Base-by-base conservation (phyloP, 148 eudicot species). In the Salicornia ramosissima region DNA sequence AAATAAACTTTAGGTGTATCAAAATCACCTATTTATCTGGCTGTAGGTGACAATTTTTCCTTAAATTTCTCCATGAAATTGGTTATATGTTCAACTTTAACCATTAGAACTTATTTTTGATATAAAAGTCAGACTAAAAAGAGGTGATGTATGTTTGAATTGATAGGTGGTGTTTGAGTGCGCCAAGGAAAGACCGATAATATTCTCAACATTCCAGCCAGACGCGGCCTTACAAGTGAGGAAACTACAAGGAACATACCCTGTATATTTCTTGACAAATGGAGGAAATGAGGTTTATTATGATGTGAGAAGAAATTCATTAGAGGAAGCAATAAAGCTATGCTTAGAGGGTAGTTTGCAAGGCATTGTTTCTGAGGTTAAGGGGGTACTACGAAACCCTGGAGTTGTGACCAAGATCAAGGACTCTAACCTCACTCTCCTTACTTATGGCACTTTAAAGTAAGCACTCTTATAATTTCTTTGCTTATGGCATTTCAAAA, bases 321-420 rank as follows among this genome's bases (percentile, higher is more conserved):
- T 93, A 64, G 96, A 93, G 39, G 98, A 88, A 77, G 96, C 95
- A 15, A 55, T 83, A 6, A 90, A 86, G 72, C 72, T 93, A 11
- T 85, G 90, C 52, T 67, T 85, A 51, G 88, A 86, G 61, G 96
- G 98, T 73, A 87, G 85, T 22, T 80, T 93, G 71, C 81, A 93
- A 33, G 98, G 98, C 63, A 87, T 93, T 83, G 98, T 93, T 40
- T 88, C 92, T 0, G 98, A 90, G 74, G 90, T 84, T 13, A 87
- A 82, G 75, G 96, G 95, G 0, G 70, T 90, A 5, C 82, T 93
- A n/a, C 85, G 85, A 69, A 83, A 84, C 75, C 96, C 98, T 4
- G 85, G 43, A 15, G 84, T 84, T 0, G 90, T 90, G 1, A 72
- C 71, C 76, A 84, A 77, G 75, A 86, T 93, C 77, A 93, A 90